phyloP scores from a whole-genome alignment of 768 basidiomycete genomes.

The Psilocybe azurescens region DNA sequence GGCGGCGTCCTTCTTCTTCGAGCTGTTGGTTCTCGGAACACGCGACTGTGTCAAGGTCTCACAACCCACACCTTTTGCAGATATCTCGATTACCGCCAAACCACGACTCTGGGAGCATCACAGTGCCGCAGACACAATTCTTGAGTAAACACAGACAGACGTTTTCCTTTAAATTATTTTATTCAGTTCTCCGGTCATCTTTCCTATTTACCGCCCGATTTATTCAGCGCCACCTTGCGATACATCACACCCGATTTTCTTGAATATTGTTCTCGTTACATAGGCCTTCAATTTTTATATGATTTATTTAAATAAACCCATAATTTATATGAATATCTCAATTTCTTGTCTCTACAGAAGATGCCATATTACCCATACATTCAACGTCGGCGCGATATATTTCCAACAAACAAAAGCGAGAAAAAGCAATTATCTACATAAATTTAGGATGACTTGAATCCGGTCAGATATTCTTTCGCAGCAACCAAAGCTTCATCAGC shows the following conservation, averaged over 20 bases:
- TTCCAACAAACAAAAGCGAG: constrained; percentile 1
- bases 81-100: constrained; percentile 85
- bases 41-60: constrained; percentile 87
- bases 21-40: constrained; percentile 92
- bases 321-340: constrained; percentile 8
- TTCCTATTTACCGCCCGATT: background rate
- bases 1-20: constrained; percentile 97
- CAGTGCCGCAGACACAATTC: constrained; percentile 11
- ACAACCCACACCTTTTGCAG: constrained; percentile 78
- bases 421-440: background rate
- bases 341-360: background rate
- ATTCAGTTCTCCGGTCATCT: background rate
- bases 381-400: background rate
- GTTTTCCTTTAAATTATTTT: background rate
- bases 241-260: background rate
- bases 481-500: constrained; percentile 26
- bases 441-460: constrained; percentile 10
- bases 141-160: background rate
- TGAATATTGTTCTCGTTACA: background rate
- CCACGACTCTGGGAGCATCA: constrained; percentile 82
- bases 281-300: background rate
- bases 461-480: constrained; percentile 25
- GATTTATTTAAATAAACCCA: background rate
- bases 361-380: background rate
- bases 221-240: background rate